Percentiles rank a stretch among this genome's conserved stretches.
Evolutionary conservation across 495 filamentous ascomycete species (phyloP).

Genomic region (Aspergillus biplanus): DNA sequence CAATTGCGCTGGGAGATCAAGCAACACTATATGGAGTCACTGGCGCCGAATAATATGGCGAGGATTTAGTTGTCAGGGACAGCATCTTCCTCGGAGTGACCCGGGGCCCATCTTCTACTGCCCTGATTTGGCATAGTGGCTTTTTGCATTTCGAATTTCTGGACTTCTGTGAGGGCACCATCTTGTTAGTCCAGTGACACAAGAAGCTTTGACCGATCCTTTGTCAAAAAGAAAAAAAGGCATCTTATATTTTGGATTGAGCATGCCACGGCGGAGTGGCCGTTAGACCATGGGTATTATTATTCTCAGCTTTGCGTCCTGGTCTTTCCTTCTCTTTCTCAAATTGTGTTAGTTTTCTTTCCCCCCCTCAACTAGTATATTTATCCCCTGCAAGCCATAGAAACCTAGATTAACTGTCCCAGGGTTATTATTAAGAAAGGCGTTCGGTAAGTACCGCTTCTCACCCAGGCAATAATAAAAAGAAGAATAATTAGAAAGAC

Average conservation of each 20-base stretch:
- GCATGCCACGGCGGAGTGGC: neutral
- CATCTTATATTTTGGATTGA: neutral
- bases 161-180: too few species aligned
- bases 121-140: neutral
- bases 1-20: too few species aligned
- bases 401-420: neutral
- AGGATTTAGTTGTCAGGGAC: too few species aligned
- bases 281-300: neutral
- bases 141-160: too few species aligned
- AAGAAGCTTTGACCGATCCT: neutral
- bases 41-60: too few species aligned
- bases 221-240: neutral
- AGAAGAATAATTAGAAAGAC: neutral
- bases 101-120: neutral
- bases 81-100: neutral
- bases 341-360: neutral
- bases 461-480: neutral
- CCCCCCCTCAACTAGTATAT: too few species aligned
- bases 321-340: neutral
- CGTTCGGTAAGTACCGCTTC: slow-evolving; percentile 6
- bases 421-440: neutral
- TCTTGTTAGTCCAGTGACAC: neutral
- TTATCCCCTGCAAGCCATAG: neutral
- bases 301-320: neutral
- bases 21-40: too few species aligned